Conservation (phyloP, 306 rosid genomes). For the Castanea sativa region DNA sequence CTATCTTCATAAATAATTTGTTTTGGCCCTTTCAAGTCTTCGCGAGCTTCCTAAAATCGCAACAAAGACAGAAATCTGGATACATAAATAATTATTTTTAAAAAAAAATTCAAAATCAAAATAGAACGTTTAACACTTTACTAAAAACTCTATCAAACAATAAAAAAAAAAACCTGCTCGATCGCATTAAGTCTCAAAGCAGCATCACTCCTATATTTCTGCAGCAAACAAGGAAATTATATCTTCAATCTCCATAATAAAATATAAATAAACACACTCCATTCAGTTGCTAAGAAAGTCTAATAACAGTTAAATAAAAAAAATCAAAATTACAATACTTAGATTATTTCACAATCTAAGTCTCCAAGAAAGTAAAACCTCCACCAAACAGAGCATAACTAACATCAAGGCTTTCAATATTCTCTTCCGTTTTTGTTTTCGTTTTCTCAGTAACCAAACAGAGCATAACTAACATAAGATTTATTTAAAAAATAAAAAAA, state of each 20-base stretch:
- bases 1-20: constrained; percentile 70
- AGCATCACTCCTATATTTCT: constrained; percentile 66
- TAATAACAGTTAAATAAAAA: not conserved
- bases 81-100: not conserved
- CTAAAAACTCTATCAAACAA: not conserved
- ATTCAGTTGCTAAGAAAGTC: constrained; percentile 8
- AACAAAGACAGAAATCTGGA: not conserved
- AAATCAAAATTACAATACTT: not conserved
- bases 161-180: constrained; percentile 51
- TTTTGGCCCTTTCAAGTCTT: constrained; percentile 72
- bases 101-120: not conserved
- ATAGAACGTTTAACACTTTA: not conserved
- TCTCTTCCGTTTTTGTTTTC: not conserved
- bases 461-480: not conserved
- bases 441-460: constrained; percentile 24
- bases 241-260: constrained; percentile 26
- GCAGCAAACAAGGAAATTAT: constrained; percentile 46
- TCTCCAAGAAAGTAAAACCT: constrained; percentile 11
- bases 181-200: constrained; percentile 53
- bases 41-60: constrained; percentile 52
- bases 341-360: not conserved
- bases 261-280: constrained; percentile 17
- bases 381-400: not conserved
- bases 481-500: not conserved
- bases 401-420: not conserved